phyloP scores from a whole-genome alignment of 805 yeast species.

The Wickerhamia fluorescens region DNA sequence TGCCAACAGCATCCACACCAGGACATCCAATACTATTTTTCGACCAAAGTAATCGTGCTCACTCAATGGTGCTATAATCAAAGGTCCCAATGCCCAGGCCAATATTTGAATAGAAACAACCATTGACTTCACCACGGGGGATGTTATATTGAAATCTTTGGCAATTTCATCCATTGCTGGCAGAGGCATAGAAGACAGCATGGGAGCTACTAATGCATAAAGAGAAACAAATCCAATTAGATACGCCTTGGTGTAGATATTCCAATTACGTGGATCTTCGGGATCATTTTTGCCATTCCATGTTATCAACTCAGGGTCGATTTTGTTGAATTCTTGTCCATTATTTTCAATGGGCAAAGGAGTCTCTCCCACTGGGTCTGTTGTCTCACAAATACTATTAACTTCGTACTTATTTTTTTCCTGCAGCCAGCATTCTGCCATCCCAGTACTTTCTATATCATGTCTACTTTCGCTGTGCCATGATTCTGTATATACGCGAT shows the following conservation, averaged over 20 bases:
- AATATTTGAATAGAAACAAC: constrained; percentile 60
- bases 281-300: constrained; percentile 64
- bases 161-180: constrained; percentile 51
- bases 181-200: constrained; percentile 55
- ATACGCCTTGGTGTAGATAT: constrained; percentile 29
- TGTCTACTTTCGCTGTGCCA: too few species aligned
- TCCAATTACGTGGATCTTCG: constrained; percentile 56
- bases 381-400: too few species aligned
- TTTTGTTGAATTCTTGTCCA: constrained; percentile 46
- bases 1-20: constrained; percentile 41
- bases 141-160: constrained; percentile 33
- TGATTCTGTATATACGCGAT: constrained; percentile 7
- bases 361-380: constrained; percentile 21
- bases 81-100: constrained; percentile 65
- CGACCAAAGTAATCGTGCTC: constrained; percentile 56
- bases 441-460: constrained; percentile 4
- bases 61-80: constrained; percentile 59
- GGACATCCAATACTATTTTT: constrained; percentile 43
- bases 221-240: constrained; percentile 42
- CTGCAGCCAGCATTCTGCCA: too few species aligned
- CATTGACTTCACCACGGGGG: constrained; percentile 39
- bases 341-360: constrained; percentile 31
- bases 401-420: too few species aligned
- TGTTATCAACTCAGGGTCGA: constrained; percentile 62
- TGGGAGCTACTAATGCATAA: constrained; percentile 54